Base-by-base conservation (phyloP, 305 asterid species). In the Solanum hybrid region DNA sequence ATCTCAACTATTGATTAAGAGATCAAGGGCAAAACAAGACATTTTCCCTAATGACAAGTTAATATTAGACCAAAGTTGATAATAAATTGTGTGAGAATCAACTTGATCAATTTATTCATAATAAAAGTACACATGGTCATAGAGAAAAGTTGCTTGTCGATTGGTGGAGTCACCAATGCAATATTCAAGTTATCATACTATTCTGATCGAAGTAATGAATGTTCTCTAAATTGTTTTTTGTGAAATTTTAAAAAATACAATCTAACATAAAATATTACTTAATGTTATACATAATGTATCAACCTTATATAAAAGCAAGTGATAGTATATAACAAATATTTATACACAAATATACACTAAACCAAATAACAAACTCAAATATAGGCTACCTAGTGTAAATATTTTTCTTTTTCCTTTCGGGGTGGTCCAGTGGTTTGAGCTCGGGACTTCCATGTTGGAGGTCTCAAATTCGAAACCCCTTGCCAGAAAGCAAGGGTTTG, bases 361-460 rank as follows among this genome's bases (percentile, higher is more conserved):
- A 61, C 71, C 71, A 61, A 61, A 8, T 61, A 61, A 3, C 71
- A 61, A 20, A 61, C 71, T 61, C 71, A 61, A 61, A 20, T 61
- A 61, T 20, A 61, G 71, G 71, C 71, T n/a, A 10, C 3, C 31
- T 10, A 11, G 29, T n/a, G 28, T 67, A 67, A 67, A 67, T n/a
- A 67, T 0, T 67, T n/a, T n/a, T 3, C 51, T 51, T 51, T 46
- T 16, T 5, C 3, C 10, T 8, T 36, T 36, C 11, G 46, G 46
- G 14, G 7, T 39, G 4, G 14, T 39, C 13, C 46, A 11, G 5
- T 39, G 13, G 14, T 39, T 39, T 39, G 46, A 39, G 29, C 29
- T 28, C 29, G n/a, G 1, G 0, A 51, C 8, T 51, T 51, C 1
- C 10, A 51, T 16, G 67, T 6, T 51, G 0, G 0, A 51, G 4